phyloP scores from a whole-genome alignment of 768 basidiomycete genomes.

The Lentinula detonsa region DNA sequence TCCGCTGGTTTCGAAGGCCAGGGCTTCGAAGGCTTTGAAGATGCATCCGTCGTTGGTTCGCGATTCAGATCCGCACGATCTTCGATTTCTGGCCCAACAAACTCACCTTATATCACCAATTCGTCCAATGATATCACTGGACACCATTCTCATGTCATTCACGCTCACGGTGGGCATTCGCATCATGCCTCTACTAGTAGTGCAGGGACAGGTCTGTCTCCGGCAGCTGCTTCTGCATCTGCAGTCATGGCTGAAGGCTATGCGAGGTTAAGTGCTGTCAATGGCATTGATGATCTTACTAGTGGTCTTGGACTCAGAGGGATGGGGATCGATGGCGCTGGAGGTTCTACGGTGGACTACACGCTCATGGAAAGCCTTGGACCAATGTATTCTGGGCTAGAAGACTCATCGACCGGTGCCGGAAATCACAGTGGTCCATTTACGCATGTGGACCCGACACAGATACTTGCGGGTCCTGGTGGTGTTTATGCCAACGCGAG shows the following conservation, averaged over 20 bases:
- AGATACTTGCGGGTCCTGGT: slow-evolving; percentile 52
- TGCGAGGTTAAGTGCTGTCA: slow-evolving; percentile 55
- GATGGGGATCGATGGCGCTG: not conserved
- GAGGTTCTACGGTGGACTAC: slow-evolving; percentile 41
- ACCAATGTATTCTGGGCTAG: slow-evolving; percentile 49
- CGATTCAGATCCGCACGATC: slow-evolving; percentile 14
- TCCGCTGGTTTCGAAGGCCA: not conserved
- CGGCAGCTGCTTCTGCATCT: slow-evolving; percentile 58
- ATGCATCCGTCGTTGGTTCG: not conserved
- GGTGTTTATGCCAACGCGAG: slow-evolving; percentile 53
- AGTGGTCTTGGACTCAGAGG: not conserved
- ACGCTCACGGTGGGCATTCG: slow-evolving; percentile 6
- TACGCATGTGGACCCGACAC: slow-evolving; percentile 90
- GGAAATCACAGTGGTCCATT: slow-evolving; percentile 39
- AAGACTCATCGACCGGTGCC: slow-evolving; percentile 17
- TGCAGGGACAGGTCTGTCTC: slow-evolving; percentile 34
- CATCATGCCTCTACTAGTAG: slow-evolving; percentile 14
- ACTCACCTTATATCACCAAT: slow-evolving; percentile 1
- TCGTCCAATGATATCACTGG: not conserved
- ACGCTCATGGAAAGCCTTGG: slow-evolving; percentile 49
- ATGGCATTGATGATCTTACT: slow-evolving; percentile 45
- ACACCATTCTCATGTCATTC: not conserved
- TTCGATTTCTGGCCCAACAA: slow-evolving; percentile 10
- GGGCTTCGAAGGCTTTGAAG: slow-evolving; percentile 6
- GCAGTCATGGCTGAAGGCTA: slow-evolving; percentile 72